A percentile compares a stretch with the other conserved stretches of the same genome.
Conservation (phyloP, 805 yeast genomes). For the Metschnikowia proteae region DNA sequence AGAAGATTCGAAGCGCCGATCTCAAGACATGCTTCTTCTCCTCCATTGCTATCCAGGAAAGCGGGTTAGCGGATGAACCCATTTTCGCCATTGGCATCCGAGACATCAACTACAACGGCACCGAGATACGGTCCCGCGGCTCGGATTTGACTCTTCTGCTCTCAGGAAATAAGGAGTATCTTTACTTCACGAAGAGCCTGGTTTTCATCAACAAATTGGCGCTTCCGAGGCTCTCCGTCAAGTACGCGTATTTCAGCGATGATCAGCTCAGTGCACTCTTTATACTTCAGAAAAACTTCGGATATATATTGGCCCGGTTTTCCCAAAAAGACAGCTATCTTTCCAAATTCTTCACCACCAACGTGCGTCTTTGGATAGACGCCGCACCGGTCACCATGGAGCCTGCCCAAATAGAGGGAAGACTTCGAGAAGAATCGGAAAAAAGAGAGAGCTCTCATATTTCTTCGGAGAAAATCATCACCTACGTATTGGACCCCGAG, state of each 20-base stretch:
- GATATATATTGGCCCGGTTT: slow-evolving; percentile 11
- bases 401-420: slow-evolving; percentile 2
- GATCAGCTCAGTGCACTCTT: slow-evolving; percentile 7
- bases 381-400: not conserved
- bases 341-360: not conserved
- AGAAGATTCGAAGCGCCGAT: slow-evolving; percentile 10
- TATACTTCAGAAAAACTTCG: slow-evolving; percentile 15
- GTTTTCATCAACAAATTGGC: slow-evolving; percentile 17
- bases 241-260: slow-evolving; percentile 9
- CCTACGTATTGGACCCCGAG: not conserved
- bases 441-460: slow-evolving; percentile 8
- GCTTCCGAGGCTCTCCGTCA: slow-evolving; percentile 10
- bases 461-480: not conserved
- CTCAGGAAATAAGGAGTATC: slow-evolving; percentile 7
- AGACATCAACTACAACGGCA: slow-evolving; percentile 15
- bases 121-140: slow-evolving; percentile 6
- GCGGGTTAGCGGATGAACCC: slow-evolving; percentile 17
- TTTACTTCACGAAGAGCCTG: slow-evolving; percentile 8
- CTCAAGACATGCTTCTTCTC: slow-evolving; percentile 15
- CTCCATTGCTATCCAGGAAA: slow-evolving; percentile 8
- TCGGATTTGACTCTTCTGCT: slow-evolving; percentile 7
- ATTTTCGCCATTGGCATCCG: slow-evolving; percentile 5
- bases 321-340: slow-evolving; percentile 2
- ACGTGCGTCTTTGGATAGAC: not conserved
- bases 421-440: slow-evolving; percentile 4